Evolutionary conservation across 1,139 yeast species (phyloP), one percentile per base, ranked within the genome.

Genomic region (Diutina catenulata): DNA sequence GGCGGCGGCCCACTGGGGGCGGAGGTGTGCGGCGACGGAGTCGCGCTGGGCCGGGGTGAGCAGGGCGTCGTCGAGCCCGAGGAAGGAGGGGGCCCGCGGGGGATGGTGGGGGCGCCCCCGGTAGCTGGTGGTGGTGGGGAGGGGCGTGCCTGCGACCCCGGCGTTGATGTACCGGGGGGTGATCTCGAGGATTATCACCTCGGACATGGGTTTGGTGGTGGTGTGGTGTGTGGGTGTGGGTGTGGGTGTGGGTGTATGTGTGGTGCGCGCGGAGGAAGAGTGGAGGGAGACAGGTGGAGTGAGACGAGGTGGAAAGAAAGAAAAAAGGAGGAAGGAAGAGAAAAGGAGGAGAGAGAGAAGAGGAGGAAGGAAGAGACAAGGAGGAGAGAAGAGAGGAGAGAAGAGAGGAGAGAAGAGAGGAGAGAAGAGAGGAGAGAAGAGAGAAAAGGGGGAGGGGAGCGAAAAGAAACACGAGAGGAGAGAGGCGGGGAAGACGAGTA

Each of bases 391-490:
- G n/a, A n/a, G n/a, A n/a, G n/a, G n/a, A n/a, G n/a, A n/a, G n/a
- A n/a, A n/a, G n/a, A n/a, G n/a, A 39, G 44, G 7, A 5, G 32
- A 3, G 21, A n/a, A 42, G 33, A 16, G 46, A 32, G 37, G 38
- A 33, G 41, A 36, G 36, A 28, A 39, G 29, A 26, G 42, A 37
- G 38, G 37, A 26, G 37, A 36, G 28, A 40, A 40, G 38, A 33
- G 31, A 20, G 25, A 37, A 25, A 32, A 36, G 35, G 28, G 21
- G 10, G 11, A 6, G 16, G 36, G 7, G 15, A 31, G 3, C 20
- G 14, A 15, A 49, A 75, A 38, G 51, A 52, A 27, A 93, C 91
- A 0, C 60, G 62, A 39, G n/a, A n/a, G n/a, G n/a, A n/a, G n/a
- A n/a, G n/a, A n/a, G n/a, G n/a, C n/a, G n/a, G n/a, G n/a, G n/a